phyloP scores from a whole-genome alignment of 139 green algal genomes.

The Auxenochlorella pyrenoidosa region DNA sequence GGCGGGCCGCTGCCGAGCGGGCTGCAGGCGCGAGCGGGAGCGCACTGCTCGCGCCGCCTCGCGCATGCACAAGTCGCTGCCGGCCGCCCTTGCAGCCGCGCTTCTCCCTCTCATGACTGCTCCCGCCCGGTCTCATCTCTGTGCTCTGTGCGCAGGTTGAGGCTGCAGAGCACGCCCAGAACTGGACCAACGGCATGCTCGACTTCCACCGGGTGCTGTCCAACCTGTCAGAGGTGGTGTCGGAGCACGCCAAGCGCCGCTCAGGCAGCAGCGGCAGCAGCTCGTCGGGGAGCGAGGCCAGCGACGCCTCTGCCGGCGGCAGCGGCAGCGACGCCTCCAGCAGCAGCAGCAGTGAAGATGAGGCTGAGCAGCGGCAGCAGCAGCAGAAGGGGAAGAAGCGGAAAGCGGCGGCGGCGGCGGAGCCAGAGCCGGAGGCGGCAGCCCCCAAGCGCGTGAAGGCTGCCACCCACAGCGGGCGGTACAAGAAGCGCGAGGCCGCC shows the following conservation, averaged over 20 bases:
- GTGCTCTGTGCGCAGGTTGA: constrained; percentile 52
- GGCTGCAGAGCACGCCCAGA: constrained; percentile 46
- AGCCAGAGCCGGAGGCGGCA: neutral
- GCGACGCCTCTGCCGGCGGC: neutral
- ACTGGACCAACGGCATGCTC: constrained; percentile 82
- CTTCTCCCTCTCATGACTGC: neutral
- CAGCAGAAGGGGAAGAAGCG: constrained; percentile 22
- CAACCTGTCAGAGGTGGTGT: constrained; percentile 72
- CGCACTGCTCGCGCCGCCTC: too few relatives aligned
- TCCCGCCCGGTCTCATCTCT: too few relatives aligned
- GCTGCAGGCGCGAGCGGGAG: too few relatives aligned
- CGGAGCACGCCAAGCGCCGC: constrained; percentile 38
- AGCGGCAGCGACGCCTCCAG: constrained; percentile 7
- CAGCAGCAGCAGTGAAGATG: constrained; percentile 34
- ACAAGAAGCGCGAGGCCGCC: constrained; percentile 65
- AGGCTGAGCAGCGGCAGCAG: constrained; percentile 6
- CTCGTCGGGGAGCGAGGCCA: constrained; percentile 32
- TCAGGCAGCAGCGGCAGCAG: constrained; percentile 3
- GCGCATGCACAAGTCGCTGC: too few relatives aligned
- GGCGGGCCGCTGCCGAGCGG: too few relatives aligned
- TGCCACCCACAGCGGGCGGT: constrained; percentile 75
- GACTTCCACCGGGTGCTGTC: constrained; percentile 77
- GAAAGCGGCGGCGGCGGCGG: constrained; percentile 12
- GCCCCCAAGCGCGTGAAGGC: constrained; percentile 30
- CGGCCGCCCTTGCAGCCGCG: too few relatives aligned